These are phyloP conservation scores for Penicillium sp. DNA, from an alignment of 2,329 filamentous ascomycete species.

Conservation along the genomic window DNA sequence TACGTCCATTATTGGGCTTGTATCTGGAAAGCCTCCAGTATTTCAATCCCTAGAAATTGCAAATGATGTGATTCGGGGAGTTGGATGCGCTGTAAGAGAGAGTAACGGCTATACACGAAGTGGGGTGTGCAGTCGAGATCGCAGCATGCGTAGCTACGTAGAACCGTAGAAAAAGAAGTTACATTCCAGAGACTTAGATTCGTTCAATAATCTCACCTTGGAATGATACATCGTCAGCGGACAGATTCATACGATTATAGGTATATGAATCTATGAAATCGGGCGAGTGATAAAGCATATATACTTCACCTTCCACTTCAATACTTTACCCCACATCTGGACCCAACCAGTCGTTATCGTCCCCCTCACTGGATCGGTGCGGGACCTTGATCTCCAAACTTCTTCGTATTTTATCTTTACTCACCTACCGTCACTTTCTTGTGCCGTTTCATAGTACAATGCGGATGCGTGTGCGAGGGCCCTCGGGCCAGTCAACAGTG, in stretches of 20 bases:
- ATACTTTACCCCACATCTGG: conserved; percentile 4
- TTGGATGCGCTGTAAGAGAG: not conserved
- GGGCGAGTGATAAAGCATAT: not conserved
- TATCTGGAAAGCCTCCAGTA: no score
- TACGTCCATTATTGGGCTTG: not conserved
- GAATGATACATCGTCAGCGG: not conserved
- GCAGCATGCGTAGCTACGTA: not conserved
- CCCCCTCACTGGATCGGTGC: not conserved
- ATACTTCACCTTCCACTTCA: not conserved
- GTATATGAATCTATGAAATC: not conserved
- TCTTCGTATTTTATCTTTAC: not conserved
- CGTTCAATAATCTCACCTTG: no score
- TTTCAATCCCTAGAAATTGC: not conserved
- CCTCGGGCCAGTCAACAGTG: conserved; percentile 69
- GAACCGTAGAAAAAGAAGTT: not conserved
- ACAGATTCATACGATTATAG: not conserved
- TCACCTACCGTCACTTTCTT: not conserved
- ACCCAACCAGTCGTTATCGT: not conserved
- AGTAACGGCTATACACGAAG: conserved; percentile 1
- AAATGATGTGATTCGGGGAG: not conserved
- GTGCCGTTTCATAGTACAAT: conserved; percentile 47
- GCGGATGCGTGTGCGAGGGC: conserved; percentile 73
- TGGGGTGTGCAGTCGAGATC: not conserved
- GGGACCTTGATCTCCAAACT: not conserved
- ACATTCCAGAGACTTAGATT: no score